Percentiles rank a stretch among this genome's conserved stretches.
phyloP scores from a whole-genome alignment of 2,329 filamentous ascomycete species.

The Microsporum canis region DNA sequence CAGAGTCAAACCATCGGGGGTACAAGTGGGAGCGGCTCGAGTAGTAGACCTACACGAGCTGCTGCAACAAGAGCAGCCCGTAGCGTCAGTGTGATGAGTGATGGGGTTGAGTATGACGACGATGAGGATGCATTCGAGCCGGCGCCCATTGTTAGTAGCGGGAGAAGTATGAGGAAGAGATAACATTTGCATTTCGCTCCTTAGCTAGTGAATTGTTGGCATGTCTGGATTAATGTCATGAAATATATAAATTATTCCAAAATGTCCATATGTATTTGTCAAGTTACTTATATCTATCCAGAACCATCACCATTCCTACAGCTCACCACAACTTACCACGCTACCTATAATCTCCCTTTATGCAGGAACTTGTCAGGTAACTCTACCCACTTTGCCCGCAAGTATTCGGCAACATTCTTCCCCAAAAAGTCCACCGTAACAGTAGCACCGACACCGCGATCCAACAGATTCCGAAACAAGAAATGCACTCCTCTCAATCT shows the following conservation, averaged over 20 bases:
- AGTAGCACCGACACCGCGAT: slow-evolving; percentile 28
- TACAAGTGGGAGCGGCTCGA: slow-evolving; percentile 7
- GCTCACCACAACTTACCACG: neutral
- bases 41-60: slow-evolving; percentile 18
- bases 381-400: slow-evolving; percentile 27
- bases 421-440: slow-evolving; percentile 30
- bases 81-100: slow-evolving; percentile 27
- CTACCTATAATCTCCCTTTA: slow-evolving; percentile 18
- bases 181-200: slow-evolving; percentile 9
- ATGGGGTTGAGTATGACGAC: slow-evolving; percentile 31
- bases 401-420: slow-evolving; percentile 31
- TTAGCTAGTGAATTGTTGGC: neutral
- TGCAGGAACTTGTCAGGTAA: slow-evolving; percentile 26
- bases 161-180: slow-evolving; percentile 17
- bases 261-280: neutral
- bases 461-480: slow-evolving; percentile 29
- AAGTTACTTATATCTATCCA: neutral
- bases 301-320: neutral
- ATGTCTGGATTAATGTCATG: neutral
- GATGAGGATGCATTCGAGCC: slow-evolving; percentile 40
- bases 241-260: neutral
- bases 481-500: slow-evolving; percentile 32
- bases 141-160: slow-evolving; percentile 13
- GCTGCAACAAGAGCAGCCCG: slow-evolving; percentile 21
- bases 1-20: slow-evolving; percentile 15